Percentiles rank a stretch among this genome's conserved stretches.
These are phyloP conservation scores for Forsythia viridissima DNA, from an alignment of 257 asterid genomes.

Conservation along the genomic window DNA sequence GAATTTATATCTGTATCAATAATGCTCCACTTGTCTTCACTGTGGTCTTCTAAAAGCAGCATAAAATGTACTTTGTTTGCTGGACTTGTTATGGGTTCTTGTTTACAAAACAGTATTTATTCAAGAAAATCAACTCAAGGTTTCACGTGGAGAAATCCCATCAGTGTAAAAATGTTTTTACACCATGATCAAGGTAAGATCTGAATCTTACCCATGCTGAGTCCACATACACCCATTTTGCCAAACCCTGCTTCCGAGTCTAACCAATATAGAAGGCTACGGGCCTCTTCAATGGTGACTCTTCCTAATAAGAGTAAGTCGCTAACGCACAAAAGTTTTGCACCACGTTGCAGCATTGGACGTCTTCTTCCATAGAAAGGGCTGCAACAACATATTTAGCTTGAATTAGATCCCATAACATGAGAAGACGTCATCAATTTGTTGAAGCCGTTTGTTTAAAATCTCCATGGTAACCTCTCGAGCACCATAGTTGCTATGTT, in stretches of 20 bases:
- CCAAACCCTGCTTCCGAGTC: constrained; percentile 88
- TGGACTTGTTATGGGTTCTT: not conserved
- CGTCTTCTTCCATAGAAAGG: constrained; percentile 96
- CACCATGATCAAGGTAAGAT: not conserved
- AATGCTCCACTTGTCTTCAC: not conserved
- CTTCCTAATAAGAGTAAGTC: constrained; percentile 90
- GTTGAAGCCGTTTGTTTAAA: constrained; percentile 10
- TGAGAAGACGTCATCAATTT: constrained; percentile 10
- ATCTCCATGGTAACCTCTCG: constrained; percentile 60
- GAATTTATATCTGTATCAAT: not conserved
- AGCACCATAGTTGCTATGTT: constrained; percentile 98
- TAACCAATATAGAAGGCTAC: constrained; percentile 85
- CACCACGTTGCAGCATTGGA: constrained; percentile 82
- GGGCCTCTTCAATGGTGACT: constrained; percentile 92
- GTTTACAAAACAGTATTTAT: too few species aligned
- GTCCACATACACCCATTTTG: constrained; percentile 94
- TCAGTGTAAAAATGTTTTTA: not conserved
- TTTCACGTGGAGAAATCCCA: not conserved
- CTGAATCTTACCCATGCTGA: constrained; percentile 84
- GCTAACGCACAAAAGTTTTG: constrained; percentile 94
- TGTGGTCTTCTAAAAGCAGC: not conserved
- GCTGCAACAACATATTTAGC: constrained; percentile 46
- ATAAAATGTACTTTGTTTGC: not conserved
- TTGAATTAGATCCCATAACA: constrained; percentile 19
- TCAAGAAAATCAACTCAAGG: not conserved